These are phyloP conservation scores for Rhizopogon roseolus DNA, from an alignment of 768 basidiomycete species.

Conservation along the genomic window DNA sequence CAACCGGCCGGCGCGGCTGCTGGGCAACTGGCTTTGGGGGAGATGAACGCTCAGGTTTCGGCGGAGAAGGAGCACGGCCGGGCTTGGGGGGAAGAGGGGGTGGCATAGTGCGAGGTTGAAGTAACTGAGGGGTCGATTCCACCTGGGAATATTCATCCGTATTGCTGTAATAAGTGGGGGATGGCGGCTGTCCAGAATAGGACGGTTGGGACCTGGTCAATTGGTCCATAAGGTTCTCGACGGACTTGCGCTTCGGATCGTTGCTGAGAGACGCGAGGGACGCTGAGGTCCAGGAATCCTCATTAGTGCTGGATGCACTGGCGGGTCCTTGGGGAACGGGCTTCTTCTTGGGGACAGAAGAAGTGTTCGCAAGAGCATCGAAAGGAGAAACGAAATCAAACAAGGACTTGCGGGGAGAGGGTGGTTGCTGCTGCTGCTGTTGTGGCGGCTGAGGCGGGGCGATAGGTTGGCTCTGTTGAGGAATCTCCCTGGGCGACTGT, in stretches of 20 bases:
- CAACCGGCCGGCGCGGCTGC: conserved; percentile 41
- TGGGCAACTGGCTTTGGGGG: conserved; percentile 59
- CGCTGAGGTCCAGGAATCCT: conserved; percentile 53
- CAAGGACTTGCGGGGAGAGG: conserved; percentile 74
- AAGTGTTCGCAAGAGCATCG: conserved; percentile 63
- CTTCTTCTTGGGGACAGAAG: conserved; percentile 57
- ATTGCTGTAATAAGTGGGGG: conserved; percentile 29
- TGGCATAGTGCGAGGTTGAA: conserved; percentile 36
- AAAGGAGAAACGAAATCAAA: conserved; percentile 86
- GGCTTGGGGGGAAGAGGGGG: conserved; percentile 65
- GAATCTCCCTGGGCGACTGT: conserved; percentile 22
- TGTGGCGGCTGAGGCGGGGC: conserved; percentile 30
- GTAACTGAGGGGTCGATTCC: conserved; percentile 25
- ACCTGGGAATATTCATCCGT: conserved; percentile 45
- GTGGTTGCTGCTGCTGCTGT: conserved; percentile 43
- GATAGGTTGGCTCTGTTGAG: conserved; percentile 13
- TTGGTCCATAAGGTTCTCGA: conserved; percentile 77
- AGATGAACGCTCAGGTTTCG: conserved; percentile 24
- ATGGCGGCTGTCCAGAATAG: conserved; percentile 32
- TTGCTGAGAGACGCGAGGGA: conserved; percentile 22
- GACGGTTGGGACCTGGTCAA: conserved; percentile 46
- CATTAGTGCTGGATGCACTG: conserved; percentile 40
- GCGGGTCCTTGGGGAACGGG: conserved; percentile 47
- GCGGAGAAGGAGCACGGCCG: conserved; percentile 43
- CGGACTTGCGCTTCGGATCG: conserved; percentile 74